phyloP scores from a whole-genome alignment of 495 filamentous ascomycete genomes.

The Oleoguttula mirabilis region DNA sequence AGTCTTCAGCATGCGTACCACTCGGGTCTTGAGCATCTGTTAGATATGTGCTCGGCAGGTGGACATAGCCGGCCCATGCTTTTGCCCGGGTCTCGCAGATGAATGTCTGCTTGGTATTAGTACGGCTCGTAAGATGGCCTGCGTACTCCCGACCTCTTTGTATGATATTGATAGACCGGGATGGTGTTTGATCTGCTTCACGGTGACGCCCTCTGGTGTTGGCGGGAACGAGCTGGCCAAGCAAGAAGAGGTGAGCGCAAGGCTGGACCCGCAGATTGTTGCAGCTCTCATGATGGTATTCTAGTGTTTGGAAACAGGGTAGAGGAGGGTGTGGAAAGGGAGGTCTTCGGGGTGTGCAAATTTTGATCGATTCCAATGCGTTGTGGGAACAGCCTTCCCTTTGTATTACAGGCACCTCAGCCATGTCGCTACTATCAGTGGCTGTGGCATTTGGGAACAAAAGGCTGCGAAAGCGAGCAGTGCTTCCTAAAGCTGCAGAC shows the following conservation, averaged over 20 bases:
- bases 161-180: neutral
- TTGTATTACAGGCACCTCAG: too few species aligned
- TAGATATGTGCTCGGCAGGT: slow-evolving; percentile 6
- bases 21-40: slow-evolving; percentile 4
- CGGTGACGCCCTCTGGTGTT: neutral
- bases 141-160: too few species aligned
- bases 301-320: too few species aligned
- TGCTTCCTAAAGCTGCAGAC: too few species aligned
- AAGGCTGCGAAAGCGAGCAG: too few species aligned
- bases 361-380: neutral
- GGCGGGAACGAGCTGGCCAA: neutral
- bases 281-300: neutral
- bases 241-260: neutral
- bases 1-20: too few species aligned
- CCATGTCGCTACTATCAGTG: too few species aligned
- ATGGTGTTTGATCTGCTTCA: neutral
- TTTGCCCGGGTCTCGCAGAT: slow-evolving; percentile 12
- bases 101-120: slow-evolving; percentile 13
- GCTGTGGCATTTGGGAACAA: too few species aligned
- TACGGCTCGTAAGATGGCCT: too few species aligned
- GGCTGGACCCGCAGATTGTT: too few species aligned
- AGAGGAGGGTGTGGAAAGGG: neutral
- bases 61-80: slow-evolving; percentile 12
- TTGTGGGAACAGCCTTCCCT: neutral
- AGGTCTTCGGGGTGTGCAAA: neutral